A percentile compares a stretch with the other conserved stretches of the same genome.
Evolutionary conservation across 2,329 filamentous ascomycete species (phyloP).

Genomic region (Talaromyces verruculosus): DNA sequence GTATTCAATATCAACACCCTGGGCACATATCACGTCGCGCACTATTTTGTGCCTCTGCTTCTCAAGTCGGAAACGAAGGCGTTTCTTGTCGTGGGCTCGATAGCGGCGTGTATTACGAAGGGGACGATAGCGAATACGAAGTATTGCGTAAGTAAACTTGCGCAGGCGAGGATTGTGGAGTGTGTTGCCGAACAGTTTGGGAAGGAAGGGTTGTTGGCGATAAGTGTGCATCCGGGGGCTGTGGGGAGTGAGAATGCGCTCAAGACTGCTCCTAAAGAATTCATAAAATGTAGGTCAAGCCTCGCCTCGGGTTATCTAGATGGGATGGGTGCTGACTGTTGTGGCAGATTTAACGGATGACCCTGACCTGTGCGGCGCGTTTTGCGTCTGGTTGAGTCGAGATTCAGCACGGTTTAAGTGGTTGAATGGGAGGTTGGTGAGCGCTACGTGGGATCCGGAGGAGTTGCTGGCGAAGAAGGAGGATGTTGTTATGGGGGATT

Average conservation of each 20-base stretch:
- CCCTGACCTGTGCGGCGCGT: slow-evolving; percentile 26
- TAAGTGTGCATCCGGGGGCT: slow-evolving; percentile 38
- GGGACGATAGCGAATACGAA: slow-evolving; percentile 44
- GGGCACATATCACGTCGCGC: slow-evolving; percentile 39
- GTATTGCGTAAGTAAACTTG: slow-evolving; percentile 38
- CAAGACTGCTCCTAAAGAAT: slow-evolving; percentile 27
- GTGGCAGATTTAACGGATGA: slow-evolving; percentile 26
- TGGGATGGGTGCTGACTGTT: not conserved
- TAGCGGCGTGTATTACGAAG: slow-evolving; percentile 36
- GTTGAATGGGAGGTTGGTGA: slow-evolving; percentile 47
- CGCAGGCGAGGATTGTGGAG: slow-evolving; percentile 39
- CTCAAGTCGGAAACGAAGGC: slow-evolving; percentile 29
- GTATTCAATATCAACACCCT: slow-evolving; percentile 37
- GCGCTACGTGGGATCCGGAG: slow-evolving; percentile 48
- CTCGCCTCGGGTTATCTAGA: too few species aligned
- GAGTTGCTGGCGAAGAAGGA: slow-evolving; percentile 44
- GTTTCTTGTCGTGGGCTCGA: slow-evolving; percentile 33
- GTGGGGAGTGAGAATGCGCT: slow-evolving; percentile 37
- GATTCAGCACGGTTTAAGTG: slow-evolving; percentile 31
- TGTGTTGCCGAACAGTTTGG: slow-evolving; percentile 37
- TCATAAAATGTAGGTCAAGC: slow-evolving; percentile 22
- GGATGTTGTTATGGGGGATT: slow-evolving; percentile 37
- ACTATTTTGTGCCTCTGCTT: slow-evolving; percentile 35
- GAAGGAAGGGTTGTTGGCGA: slow-evolving; percentile 27
- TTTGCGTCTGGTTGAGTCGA: slow-evolving; percentile 28